These are phyloP conservation scores for Phialophora macrospora DNA, from an alignment of 2,329 filamentous ascomycete species.

Conservation along the genomic window DNA sequence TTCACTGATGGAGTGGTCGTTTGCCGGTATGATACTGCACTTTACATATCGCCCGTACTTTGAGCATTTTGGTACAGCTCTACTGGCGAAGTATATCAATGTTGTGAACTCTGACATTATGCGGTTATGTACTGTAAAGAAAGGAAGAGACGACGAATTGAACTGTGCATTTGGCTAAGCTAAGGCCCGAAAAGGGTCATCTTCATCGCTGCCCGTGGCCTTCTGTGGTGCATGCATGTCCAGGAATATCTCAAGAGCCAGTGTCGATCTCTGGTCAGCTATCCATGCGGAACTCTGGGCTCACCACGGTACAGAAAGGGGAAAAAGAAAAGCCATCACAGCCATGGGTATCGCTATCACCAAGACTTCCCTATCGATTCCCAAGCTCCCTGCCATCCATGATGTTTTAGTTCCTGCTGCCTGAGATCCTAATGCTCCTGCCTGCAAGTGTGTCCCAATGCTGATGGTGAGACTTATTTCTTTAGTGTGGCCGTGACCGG, in stretches of 20 bases:
- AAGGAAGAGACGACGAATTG: background rate
- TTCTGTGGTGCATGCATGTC: background rate
- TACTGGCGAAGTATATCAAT: background rate
- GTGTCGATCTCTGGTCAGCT: conserved; percentile 2
- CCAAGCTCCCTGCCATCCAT: background rate
- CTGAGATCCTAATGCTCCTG: background rate
- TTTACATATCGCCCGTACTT: background rate
- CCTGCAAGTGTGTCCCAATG: conserved; percentile 1
- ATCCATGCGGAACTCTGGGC: background rate
- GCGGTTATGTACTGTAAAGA: background rate
- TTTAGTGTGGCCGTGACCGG: background rate
- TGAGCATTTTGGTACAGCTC: background rate
- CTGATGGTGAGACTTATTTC: background rate
- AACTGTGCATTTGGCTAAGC: background rate
- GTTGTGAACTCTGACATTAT: background rate
- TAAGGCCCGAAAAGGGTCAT: background rate
- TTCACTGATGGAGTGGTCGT: too few species aligned
- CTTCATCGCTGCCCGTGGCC: background rate
- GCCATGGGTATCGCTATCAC: background rate
- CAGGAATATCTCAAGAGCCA: background rate
- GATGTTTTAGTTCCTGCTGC: background rate
- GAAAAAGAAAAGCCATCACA: background rate
- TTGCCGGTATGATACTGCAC: background rate
- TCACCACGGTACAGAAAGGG: background rate
- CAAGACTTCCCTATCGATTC: background rate